Evolutionary conservation across 2,329 filamentous ascomycete species (phyloP).

Genomic region (Bisporella sp.): DNA sequence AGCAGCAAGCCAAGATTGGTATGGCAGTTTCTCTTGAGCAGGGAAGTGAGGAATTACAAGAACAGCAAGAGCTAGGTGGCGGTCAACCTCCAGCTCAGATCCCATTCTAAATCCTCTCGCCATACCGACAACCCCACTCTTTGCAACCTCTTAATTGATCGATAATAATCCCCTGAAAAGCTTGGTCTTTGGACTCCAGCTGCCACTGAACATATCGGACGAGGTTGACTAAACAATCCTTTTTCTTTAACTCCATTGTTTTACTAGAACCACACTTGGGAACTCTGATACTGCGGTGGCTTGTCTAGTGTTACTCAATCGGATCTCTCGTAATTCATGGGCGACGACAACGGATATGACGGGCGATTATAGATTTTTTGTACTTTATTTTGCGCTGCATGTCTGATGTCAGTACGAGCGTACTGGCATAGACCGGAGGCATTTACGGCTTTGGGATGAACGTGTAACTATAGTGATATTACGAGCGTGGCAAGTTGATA

Average conservation of each 20-base stretch:
- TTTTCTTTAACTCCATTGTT: conserved; percentile 18
- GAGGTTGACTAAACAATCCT: conserved; percentile 5
- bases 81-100: conserved; percentile 42
- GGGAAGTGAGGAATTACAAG: conserved; percentile 76
- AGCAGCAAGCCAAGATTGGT: conserved; percentile 95
- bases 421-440: background rate
- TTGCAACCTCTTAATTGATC: conserved; percentile 21
- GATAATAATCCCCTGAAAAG: conserved; percentile 19
- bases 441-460: background rate
- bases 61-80: conserved; percentile 62
- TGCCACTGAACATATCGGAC: conserved; percentile 16
- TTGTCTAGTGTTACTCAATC: conserved; percentile 10
- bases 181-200: conserved; percentile 11
- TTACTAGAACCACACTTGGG: conserved; percentile 20
- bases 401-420: background rate
- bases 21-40: conserved; percentile 89
- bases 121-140: conserved; percentile 9
- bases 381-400: conserved; percentile 1
- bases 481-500: conserved; percentile 1
- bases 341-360: background rate
- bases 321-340: conserved; percentile 6
- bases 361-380: background rate
- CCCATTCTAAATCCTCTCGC: conserved; percentile 48
- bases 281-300: conserved; percentile 7
- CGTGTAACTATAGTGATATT: conserved; percentile 12